Conservation (phyloP, 2,329 filamentous ascomycete species). For the Aspergillus phoenicis region DNA sequence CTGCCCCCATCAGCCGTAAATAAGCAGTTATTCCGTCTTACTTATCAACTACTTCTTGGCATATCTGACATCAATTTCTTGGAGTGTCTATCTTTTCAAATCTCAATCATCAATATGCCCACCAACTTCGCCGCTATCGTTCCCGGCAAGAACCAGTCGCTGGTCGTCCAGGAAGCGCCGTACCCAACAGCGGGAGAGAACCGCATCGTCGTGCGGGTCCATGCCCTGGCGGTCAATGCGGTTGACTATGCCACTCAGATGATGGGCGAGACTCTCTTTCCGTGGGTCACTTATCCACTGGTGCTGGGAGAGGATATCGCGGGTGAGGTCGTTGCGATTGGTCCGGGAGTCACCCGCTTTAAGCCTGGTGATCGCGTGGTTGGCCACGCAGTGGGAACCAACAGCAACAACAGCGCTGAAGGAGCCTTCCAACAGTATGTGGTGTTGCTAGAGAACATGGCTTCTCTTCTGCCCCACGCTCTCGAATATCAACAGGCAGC, state of each 20-base stretch:
- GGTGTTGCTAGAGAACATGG: slow-evolving; percentile 22
- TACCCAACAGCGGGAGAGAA: no score
- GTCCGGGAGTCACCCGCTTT: slow-evolving; percentile 13
- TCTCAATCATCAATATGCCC: no score
- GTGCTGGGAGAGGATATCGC: slow-evolving; percentile 19
- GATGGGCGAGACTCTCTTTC: not conserved
- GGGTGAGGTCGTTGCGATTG: slow-evolving; percentile 12
- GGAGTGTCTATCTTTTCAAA: no score
- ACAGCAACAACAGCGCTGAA: slow-evolving; percentile 4
- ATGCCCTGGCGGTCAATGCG: slow-evolving; percentile 24
- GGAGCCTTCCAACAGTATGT: slow-evolving; percentile 33
- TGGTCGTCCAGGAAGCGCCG: no score
- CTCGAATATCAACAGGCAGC: slow-evolving; percentile 34
- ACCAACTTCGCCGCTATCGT: no score
- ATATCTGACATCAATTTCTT: no score
- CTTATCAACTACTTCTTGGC: no score
- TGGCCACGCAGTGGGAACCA: slow-evolving; percentile 9
- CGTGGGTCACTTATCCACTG: slow-evolving; percentile 7
- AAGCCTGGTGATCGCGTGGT: slow-evolving; percentile 13
- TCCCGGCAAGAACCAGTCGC: no score
- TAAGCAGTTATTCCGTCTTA: no score
- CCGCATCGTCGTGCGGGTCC: slow-evolving; percentile 36
- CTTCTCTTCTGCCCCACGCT: slow-evolving; percentile 29
- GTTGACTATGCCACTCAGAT: slow-evolving; percentile 20
- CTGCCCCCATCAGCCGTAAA: no score